These are phyloP conservation scores for Multifurca ochricompacta DNA, from an alignment of 768 basidiomycete genomes.

Conservation along the genomic window DNA sequence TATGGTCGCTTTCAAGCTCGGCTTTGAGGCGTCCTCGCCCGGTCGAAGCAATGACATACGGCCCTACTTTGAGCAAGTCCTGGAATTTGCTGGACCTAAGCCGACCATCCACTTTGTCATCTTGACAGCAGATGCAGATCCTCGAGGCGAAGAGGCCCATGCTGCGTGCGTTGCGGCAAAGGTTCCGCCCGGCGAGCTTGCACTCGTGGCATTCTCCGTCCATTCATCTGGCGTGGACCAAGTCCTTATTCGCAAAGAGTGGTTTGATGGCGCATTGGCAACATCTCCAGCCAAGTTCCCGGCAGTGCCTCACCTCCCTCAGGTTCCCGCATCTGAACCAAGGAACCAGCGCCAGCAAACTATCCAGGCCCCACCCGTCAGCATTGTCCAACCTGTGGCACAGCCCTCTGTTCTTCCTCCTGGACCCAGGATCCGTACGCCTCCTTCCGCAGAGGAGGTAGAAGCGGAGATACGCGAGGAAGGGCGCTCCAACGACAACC, in stretches of 20 bases:
- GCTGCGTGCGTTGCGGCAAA: constrained; percentile 82
- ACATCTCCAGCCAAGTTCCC: constrained; percentile 59
- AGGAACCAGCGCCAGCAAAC: constrained; percentile 21
- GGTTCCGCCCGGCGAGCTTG: constrained; percentile 64
- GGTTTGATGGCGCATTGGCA: constrained; percentile 65
- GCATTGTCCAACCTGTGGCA: constrained; percentile 17
- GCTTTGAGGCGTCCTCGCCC: constrained; percentile 51
- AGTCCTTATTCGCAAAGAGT: constrained; percentile 77
- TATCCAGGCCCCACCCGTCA: constrained; percentile 15
- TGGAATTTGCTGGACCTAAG: constrained; percentile 78
- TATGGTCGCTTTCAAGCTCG: constrained; percentile 71
- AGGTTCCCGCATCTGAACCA: constrained; percentile 25
- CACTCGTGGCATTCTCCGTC: constrained; percentile 82
- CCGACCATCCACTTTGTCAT: constrained; percentile 87
- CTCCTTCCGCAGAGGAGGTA: constrained; percentile 60
- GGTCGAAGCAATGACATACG: constrained; percentile 53
- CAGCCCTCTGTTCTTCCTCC: constrained; percentile 27
- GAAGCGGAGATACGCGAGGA: constrained; percentile 65
- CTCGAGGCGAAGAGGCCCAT: constrained; percentile 72
- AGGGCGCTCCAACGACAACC: constrained; percentile 39
- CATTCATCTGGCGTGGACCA: constrained; percentile 87
- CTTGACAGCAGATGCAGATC: constrained; percentile 76
- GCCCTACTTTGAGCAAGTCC: constrained; percentile 69
- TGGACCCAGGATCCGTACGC: constrained; percentile 45
- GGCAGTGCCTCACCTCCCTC: constrained; percentile 25